Percentiles rank a stretch among this genome's conserved stretches.
phyloP scores from a whole-genome alignment of 2,329 filamentous ascomycete species.

The Ceratocystis papillata region DNA sequence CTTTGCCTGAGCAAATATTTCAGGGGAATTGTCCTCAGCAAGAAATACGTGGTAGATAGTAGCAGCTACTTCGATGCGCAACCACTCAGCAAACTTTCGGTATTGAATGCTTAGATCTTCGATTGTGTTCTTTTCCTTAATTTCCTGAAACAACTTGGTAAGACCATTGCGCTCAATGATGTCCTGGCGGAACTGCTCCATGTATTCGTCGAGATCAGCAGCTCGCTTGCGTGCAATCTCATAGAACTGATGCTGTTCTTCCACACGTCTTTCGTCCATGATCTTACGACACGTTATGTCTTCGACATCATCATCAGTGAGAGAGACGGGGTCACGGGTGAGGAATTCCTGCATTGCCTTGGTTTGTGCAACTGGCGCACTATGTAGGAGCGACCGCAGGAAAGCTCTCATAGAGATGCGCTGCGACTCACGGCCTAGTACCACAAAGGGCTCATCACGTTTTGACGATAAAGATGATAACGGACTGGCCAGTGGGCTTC shows the following conservation, averaged over 20 bases:
- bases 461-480: constrained; percentile 19
- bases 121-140: constrained; percentile 79
- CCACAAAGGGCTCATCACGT: constrained; percentile 21
- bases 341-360: constrained; percentile 79
- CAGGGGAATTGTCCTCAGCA: constrained; percentile 94
- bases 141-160: constrained; percentile 84
- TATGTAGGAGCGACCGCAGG: constrained; percentile 73
- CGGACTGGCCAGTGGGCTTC: constrained; percentile 21
- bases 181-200: constrained; percentile 74
- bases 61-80: constrained; percentile 91
- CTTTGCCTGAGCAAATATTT: constrained; percentile 87
- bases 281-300: constrained; percentile 71
- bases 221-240: constrained; percentile 87
- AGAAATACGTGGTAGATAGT: constrained; percentile 96
- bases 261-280: constrained; percentile 76
- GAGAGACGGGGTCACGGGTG: constrained; percentile 56
- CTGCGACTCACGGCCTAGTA: constrained; percentile 74
- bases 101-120: constrained; percentile 86
- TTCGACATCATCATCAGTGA: constrained; percentile 70
- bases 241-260: constrained; percentile 90
- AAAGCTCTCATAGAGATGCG: constrained; percentile 85
- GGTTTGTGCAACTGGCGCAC: constrained; percentile 71
- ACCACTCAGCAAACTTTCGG: constrained; percentile 96
- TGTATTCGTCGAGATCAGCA: constrained; percentile 89
- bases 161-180: constrained; percentile 68